Conservation (phyloP, 139 green algal genomes). For the Chlamydomonas schloesseri region DNA sequence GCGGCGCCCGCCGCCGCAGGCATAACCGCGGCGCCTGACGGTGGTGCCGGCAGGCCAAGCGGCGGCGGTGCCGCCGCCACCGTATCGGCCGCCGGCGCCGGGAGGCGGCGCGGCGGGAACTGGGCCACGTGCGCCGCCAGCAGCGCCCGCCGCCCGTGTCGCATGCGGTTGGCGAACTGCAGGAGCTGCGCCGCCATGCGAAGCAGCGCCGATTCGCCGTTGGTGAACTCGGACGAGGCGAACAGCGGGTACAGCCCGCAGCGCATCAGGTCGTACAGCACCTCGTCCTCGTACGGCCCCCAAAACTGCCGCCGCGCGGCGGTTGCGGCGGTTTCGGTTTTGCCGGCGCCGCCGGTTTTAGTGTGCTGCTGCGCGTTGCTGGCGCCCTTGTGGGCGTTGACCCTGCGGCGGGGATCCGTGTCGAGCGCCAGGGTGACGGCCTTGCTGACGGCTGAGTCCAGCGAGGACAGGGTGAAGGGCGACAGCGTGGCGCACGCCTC, state of each 20-base stretch:
- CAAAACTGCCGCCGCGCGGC: not conserved
- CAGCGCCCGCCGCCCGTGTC: not conserved
- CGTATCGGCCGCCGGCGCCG: not conserved
- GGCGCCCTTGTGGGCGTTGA: too few relatives aligned
- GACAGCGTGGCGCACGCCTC: slow-evolving; percentile 24
- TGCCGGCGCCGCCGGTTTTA: too few relatives aligned
- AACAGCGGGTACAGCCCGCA: slow-evolving; percentile 23
- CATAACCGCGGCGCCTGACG: not conserved
- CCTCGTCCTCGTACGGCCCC: slow-evolving; percentile 36
- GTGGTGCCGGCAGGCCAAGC: too few relatives aligned
- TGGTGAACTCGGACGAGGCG: not conserved
- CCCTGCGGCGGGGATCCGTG: too few relatives aligned
- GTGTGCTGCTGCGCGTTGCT: too few relatives aligned
- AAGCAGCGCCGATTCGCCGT: slow-evolving; percentile 12
- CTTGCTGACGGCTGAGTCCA: slow-evolving; percentile 15
- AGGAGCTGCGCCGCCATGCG: slow-evolving; percentile 23
- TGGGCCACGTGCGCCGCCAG: slow-evolving; percentile 5
- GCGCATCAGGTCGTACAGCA: slow-evolving; percentile 15
- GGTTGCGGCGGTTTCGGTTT: too few relatives aligned
- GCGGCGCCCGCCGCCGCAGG: not conserved
- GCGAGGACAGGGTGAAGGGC: slow-evolving; percentile 6
- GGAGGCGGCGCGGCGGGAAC: not conserved
- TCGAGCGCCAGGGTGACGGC: not conserved
- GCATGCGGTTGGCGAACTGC: slow-evolving; percentile 28
- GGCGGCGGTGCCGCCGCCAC: not conserved